phyloP scores from a whole-genome alignment of 2,329 filamentous ascomycete genomes.

The Paecilomyces variotii region DNA sequence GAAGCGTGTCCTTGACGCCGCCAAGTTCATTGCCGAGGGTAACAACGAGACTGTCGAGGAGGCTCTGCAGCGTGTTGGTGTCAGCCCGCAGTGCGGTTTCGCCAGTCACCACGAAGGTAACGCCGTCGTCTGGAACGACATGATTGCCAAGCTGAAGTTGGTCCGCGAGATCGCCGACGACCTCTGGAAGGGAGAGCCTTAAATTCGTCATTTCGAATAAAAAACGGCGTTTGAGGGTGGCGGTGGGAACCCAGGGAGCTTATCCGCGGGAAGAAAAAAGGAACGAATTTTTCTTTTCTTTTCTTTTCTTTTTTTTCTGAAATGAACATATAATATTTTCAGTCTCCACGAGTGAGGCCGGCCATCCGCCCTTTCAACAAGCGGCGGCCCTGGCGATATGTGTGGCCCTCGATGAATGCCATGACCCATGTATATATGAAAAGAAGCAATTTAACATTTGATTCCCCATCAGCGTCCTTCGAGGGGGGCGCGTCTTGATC shows the following conservation, averaged over 20 bases:
- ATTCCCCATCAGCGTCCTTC: conserved; percentile 6
- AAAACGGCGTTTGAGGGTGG: not conserved
- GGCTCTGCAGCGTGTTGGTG: conserved; percentile 58
- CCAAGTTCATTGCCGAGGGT: conserved; percentile 62
- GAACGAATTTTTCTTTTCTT: not conserved
- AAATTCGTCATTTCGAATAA: conserved; percentile 2
- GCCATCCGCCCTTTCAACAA: conserved; percentile 8
- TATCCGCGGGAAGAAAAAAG: not conserved
- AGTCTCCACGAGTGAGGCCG: not conserved
- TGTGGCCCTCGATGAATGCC: conserved; percentile 6
- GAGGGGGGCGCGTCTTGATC: not conserved
- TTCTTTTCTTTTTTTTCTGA: not conserved
- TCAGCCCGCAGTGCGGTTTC: conserved; percentile 67
- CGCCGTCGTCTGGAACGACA: conserved; percentile 58
- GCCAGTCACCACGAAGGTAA: conserved; percentile 69
- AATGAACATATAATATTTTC: not conserved
- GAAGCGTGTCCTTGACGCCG: conserved; percentile 51
- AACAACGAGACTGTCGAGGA: conserved; percentile 56
- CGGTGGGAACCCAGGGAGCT: not conserved
- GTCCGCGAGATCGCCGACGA: conserved; percentile 65
- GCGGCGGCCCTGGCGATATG: not conserved
- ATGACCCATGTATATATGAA: conserved; percentile 11
- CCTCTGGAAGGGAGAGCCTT: conserved; percentile 56
- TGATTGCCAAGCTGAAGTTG: conserved; percentile 64
- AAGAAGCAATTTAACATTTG: conserved; percentile 12